Evolutionary conservation across 176 grass and related monocot genomes (phyloP).

Genomic region (Zizania latifolia): DNA sequence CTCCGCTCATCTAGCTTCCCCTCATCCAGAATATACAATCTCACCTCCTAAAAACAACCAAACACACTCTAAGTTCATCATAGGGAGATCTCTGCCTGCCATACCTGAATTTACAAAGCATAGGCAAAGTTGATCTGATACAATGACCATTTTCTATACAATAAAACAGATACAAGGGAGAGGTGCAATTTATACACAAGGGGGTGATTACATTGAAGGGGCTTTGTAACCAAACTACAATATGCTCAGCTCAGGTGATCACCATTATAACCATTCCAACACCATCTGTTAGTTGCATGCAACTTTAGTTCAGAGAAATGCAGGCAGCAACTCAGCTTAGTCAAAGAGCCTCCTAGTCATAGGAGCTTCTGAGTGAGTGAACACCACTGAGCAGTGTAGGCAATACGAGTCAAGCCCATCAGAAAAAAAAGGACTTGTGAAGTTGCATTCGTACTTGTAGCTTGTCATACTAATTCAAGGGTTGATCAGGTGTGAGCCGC

Average conservation of each 20-base stretch:
- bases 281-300: background rate
- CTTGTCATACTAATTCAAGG: slow-evolving; percentile 14
- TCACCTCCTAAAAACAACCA: too few relatives aligned
- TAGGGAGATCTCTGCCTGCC: background rate
- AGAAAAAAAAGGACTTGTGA: slow-evolving; percentile 29
- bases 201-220: background rate
- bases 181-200: background rate
- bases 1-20: too few relatives aligned
- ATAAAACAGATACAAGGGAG: background rate
- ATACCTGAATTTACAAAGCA: background rate
- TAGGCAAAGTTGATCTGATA: slow-evolving; percentile 1
- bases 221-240: too few relatives aligned
- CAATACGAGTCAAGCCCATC: slow-evolving; percentile 16
- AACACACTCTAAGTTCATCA: too few relatives aligned
- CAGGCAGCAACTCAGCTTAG: background rate
- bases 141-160: background rate
- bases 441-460: slow-evolving; percentile 10
- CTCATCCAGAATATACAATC: too few relatives aligned
- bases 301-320: background rate
- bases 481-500: background rate
- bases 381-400: background rate
- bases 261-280: background rate
- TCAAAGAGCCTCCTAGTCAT: background rate
- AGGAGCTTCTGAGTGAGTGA: background rate
- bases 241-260: background rate